phyloP scores from a whole-genome alignment of 2,329 filamentous ascomycete genomes.

The Trichoderma guizhouense region DNA sequence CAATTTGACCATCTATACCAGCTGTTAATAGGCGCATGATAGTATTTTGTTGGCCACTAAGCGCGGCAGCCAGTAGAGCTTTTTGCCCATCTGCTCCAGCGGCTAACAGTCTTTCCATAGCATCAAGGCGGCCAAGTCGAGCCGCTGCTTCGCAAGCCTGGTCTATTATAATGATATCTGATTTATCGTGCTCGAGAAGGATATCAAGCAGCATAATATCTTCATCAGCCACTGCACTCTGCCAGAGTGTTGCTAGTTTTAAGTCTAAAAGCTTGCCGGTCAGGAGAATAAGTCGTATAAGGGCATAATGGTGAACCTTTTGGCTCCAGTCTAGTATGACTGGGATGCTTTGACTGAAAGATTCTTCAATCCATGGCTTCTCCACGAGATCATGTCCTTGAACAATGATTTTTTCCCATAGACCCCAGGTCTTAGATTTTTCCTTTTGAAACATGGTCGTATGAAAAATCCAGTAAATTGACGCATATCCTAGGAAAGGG shows the following conservation, averaged over 20 bases:
- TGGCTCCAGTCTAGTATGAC: neutral
- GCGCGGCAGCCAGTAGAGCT: neutral
- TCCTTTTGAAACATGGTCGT: neutral
- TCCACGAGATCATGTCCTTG: neutral
- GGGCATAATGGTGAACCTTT: neutral
- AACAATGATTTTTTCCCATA: neutral
- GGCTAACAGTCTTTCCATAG: neutral
- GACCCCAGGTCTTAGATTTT: conserved; percentile 1
- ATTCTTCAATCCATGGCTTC: neutral
- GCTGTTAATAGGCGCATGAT: neutral
- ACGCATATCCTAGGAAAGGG: conserved; percentile 19
- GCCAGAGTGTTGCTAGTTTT: no score
- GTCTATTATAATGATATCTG: neutral
- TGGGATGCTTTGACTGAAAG: neutral
- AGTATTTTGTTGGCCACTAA: neutral
- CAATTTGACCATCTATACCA: neutral
- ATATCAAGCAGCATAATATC: neutral
- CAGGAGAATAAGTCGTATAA: neutral
- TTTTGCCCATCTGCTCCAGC: neutral
- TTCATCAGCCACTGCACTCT: neutral
- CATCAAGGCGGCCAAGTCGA: neutral
- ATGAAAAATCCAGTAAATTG: conserved; percentile 15
- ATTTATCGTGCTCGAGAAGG: neutral
- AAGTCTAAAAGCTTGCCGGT: neutral
- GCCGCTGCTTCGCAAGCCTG: neutral